phyloP scores from a whole-genome alignment of 768 basidiomycete species.

The Clitopilus hobsonii region DNA sequence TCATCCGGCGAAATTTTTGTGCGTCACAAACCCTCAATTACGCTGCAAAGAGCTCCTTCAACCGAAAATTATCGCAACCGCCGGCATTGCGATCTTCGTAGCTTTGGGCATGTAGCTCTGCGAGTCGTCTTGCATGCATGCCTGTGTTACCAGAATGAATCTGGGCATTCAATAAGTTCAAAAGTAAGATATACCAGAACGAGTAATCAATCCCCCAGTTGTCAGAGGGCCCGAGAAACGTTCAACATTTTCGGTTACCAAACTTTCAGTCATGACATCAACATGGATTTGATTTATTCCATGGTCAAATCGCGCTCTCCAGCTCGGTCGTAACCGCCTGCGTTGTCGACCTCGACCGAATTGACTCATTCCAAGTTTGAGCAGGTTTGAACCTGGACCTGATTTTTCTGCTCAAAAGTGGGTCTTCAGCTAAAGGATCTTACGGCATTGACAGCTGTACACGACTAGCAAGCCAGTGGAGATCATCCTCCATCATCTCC shows the following conservation, averaged over 20 bases:
- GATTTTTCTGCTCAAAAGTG: not conserved
- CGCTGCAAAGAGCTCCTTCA: not conserved
- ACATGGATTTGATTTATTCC: not conserved
- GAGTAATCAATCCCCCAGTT: not conserved
- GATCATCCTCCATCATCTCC: not conserved
- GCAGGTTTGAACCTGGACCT: not conserved
- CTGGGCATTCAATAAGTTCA: not conserved
- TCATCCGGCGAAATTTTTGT: not conserved
- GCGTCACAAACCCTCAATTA: not conserved
- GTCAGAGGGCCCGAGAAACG: not conserved
- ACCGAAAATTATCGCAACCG: not conserved
- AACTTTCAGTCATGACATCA: not conserved
- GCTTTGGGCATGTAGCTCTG: not conserved
- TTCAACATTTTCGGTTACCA: not conserved
- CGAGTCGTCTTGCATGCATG: not conserved
- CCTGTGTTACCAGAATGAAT: too few species aligned
- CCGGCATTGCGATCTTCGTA: not conserved
- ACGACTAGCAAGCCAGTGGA: not conserved
- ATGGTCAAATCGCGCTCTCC: not conserved
- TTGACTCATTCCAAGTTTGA: not conserved
- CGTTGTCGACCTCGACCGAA: not conserved
- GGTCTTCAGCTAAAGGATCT: too few species aligned
- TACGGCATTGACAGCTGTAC: not conserved
- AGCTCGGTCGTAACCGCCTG: not conserved
- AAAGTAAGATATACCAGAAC: too few species aligned